Evolutionary conservation across 352 stramenopile species (phyloP).

Genomic region (Phytophthora melonis): DNA sequence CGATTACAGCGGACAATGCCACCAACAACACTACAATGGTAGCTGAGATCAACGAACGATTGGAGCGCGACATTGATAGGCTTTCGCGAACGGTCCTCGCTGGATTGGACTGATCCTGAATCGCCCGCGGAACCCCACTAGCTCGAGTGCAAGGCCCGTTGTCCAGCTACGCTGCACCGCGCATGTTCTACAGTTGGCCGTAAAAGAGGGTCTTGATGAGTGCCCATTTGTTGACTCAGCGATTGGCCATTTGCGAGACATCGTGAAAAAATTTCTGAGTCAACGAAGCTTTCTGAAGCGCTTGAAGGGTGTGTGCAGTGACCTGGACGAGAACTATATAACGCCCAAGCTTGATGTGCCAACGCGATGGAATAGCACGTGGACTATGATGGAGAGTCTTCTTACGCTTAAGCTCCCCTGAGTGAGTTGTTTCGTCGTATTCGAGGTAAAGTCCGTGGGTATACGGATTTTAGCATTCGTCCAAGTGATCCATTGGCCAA

Average conservation of each 20-base stretch:
- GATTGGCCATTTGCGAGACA: neutral
- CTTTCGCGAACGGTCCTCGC: neutral
- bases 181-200: neutral
- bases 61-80: neutral
- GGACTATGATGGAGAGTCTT: neutral
- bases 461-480: neutral
- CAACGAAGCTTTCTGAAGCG: neutral
- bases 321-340: neutral
- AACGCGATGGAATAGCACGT: neutral
- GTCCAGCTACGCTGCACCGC: neutral
- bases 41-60: neutral
- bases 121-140: neutral
- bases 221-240: neutral
- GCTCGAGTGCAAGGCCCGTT: neutral
- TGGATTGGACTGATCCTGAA: neutral
- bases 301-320: neutral
- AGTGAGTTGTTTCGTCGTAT: neutral
- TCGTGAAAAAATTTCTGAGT: neutral
- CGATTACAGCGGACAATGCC: neutral
- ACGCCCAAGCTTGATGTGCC: neutral
- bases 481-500: neutral
- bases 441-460: neutral
- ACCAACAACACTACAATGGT: neutral
- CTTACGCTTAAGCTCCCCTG: neutral
- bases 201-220: neutral